Conservation (phyloP, 192 early-diverging fungal genomes). For the Podila verticillata region DNA sequence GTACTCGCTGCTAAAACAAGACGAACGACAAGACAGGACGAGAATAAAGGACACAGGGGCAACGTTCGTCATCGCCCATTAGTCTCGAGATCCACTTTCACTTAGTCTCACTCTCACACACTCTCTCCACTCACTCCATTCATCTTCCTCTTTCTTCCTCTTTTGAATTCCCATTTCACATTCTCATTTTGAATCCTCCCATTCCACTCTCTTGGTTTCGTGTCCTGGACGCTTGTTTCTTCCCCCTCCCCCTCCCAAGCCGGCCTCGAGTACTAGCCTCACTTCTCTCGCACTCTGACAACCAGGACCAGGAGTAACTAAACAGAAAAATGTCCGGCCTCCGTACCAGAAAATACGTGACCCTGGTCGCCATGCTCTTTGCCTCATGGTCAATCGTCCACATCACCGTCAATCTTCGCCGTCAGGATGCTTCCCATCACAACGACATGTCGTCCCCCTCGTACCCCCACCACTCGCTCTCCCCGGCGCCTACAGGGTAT, state of each 20-base stretch:
- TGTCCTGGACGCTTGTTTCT: too few relatives aligned
- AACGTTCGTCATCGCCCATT: neutral
- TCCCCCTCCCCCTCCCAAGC: neutral
- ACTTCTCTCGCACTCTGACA: too few relatives aligned
- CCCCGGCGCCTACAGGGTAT: too few relatives aligned
- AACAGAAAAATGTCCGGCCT: neutral
- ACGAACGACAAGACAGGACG: neutral
- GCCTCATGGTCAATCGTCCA: neutral
- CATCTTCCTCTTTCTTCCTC: neutral
- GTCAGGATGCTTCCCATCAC: neutral
- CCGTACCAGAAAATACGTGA: neutral
- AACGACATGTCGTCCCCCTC: neutral
- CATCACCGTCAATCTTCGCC: neutral
- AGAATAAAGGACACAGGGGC: too few relatives aligned
- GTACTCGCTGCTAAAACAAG: neutral
- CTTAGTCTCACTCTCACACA: neutral
- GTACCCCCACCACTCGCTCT: neutral
- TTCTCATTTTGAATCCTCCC: neutral
- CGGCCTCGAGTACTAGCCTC: neutral
- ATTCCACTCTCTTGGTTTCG: neutral
- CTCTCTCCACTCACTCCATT: neutral
- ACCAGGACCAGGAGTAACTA: neutral
- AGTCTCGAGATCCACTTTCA: neutral
- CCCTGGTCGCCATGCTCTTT: neutral
- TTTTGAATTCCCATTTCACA: neutral